Evolutionary conservation across 2,329 filamentous ascomycete genomes (phyloP).

Genomic region (Claviceps humidiphila): DNA sequence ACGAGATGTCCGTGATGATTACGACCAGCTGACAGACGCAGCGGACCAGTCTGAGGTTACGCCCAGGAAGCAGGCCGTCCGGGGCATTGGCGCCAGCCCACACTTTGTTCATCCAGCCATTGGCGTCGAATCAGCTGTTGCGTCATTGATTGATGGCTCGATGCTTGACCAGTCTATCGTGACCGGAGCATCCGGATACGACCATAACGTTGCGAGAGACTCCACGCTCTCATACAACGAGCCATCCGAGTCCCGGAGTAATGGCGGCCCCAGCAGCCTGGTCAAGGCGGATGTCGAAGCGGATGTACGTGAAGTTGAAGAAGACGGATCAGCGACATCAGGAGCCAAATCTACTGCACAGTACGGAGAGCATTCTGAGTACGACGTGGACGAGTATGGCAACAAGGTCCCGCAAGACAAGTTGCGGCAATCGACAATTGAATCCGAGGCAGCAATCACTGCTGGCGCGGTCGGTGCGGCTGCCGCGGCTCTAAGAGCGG

Average conservation of each 20-base stretch:
- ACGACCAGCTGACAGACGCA: conserved; percentile 42
- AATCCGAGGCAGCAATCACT: conserved; percentile 44
- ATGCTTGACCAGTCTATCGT: conserved; percentile 54
- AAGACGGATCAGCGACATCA: conserved; percentile 29
- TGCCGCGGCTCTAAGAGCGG: conserved; percentile 36
- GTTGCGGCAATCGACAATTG: conserved; percentile 38
- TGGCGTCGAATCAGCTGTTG: conserved; percentile 79
- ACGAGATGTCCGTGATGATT: conserved; percentile 35
- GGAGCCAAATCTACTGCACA: conserved; percentile 22
- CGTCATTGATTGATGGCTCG: conserved; percentile 72
- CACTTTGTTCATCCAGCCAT: conserved; percentile 59
- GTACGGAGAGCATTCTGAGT: conserved; percentile 38
- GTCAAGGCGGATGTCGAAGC: conserved; percentile 27
- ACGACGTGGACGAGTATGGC: conserved; percentile 45
- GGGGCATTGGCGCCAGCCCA: conserved; percentile 58
- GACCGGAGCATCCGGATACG: conserved; percentile 42
- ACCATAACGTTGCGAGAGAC: conserved; percentile 27
- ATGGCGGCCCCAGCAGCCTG: conserved; percentile 23
- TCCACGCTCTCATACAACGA: conserved; percentile 24
- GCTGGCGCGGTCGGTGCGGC: conserved; percentile 41
- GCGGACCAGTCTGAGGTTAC: conserved; percentile 45
- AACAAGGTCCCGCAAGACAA: conserved; percentile 36
- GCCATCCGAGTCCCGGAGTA: conserved; percentile 17
- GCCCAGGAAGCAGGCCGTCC: conserved; percentile 56
- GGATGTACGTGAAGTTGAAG: conserved; percentile 23